Conservation (phyloP, 78 protist genomes). For the Carpediemonas membranifera region DNA sequence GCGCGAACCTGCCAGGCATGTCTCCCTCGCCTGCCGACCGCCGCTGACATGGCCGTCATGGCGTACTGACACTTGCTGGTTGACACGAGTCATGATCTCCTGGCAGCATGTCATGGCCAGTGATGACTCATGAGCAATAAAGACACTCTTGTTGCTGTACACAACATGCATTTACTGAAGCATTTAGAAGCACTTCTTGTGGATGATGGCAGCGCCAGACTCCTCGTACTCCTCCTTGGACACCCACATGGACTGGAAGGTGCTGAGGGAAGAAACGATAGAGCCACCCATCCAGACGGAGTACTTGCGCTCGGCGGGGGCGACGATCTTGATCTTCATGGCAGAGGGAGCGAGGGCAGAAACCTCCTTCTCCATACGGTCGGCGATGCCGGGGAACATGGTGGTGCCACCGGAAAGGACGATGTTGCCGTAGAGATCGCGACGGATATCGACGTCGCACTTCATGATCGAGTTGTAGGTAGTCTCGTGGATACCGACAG, state of each 20-base stretch:
- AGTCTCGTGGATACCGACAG: constrained; percentile 72
- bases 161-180: too few relatives aligned
- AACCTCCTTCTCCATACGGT: constrained; percentile 49
- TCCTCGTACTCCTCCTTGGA: constrained; percentile 72
- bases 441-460: constrained; percentile 80
- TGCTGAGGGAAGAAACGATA: constrained; percentile 62
- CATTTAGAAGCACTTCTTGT: constrained; percentile 61
- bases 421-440: constrained; percentile 74
- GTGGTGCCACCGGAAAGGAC: constrained; percentile 85
- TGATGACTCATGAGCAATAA: too few relatives aligned
- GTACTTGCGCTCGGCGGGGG: constrained; percentile 81
- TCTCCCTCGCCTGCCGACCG: too few relatives aligned
- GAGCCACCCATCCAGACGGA: constrained; percentile 94
- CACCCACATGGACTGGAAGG: constrained; percentile 80
- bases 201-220: constrained; percentile 67
- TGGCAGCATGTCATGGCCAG: too few relatives aligned
- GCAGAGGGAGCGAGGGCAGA: constrained; percentile 67
- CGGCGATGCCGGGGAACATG: constrained; percentile 75
- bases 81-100: too few relatives aligned
- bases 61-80: too few relatives aligned
- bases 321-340: constrained; percentile 69
- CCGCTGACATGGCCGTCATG: too few relatives aligned
- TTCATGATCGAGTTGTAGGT: constrained; percentile 57
- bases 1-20: too few relatives aligned
- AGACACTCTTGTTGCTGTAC: too few relatives aligned